Conservation (phyloP, 768 basidiomycete genomes). For the Mycena filopes region DNA sequence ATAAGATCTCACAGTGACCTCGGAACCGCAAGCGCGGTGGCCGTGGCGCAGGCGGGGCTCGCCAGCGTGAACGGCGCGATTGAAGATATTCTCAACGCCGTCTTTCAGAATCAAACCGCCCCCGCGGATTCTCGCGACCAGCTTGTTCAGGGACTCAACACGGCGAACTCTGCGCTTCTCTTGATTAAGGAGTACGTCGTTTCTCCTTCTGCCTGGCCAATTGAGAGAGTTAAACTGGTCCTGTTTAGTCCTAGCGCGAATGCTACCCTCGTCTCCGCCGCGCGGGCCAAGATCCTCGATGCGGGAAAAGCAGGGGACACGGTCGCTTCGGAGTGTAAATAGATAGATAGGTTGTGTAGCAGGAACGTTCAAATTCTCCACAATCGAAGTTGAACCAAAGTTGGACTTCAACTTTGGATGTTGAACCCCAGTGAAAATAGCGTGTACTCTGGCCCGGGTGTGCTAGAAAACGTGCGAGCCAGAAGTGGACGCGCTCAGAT, state of each 20-base stretch:
- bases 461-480: too few relatives aligned
- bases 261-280: constrained; percentile 33
- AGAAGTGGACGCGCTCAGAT: too few relatives aligned
- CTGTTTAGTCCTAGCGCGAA: constrained; percentile 34
- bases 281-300: constrained; percentile 31
- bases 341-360: too few relatives aligned
- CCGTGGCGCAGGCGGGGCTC: constrained; percentile 36
- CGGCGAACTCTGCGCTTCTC: constrained; percentile 36
- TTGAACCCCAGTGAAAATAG: too few relatives aligned
- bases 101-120: constrained; percentile 34
- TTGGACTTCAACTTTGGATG: too few relatives aligned
- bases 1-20: constrained; percentile 38
- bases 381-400: too few relatives aligned
- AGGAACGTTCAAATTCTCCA: too few relatives aligned
- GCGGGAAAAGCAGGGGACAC: constrained; percentile 37
- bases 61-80: constrained; percentile 38
- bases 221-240: neutral
- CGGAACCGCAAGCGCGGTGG: constrained; percentile 34
- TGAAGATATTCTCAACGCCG: constrained; percentile 37
- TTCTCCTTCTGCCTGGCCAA: neutral
- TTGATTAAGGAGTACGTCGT: constrained; percentile 38
- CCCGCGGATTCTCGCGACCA: constrained; percentile 39
- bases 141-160: constrained; percentile 34
- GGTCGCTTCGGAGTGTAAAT: constrained; percentile 38
- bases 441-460: too few relatives aligned